Evolutionary conservation across 768 basidiomycete species (phyloP).

Genomic region (Naganishia friedmannii): DNA sequence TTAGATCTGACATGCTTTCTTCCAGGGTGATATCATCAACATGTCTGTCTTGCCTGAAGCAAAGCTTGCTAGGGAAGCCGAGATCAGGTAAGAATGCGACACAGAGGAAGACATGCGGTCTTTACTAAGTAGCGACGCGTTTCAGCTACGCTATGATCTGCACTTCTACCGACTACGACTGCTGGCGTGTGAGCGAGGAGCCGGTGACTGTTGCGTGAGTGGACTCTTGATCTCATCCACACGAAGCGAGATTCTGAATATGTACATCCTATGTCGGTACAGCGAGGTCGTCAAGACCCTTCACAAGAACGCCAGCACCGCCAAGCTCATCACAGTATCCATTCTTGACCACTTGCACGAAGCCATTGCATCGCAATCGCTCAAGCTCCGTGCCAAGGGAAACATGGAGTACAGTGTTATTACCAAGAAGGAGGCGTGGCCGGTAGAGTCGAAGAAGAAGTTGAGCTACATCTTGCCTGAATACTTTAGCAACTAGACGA

Average conservation of each 20-base stretch:
- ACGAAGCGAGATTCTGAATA: neutral
- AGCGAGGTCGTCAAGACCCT: constrained; percentile 83
- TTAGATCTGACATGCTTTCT: neutral
- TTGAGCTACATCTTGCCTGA: constrained; percentile 72
- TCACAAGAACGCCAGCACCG: constrained; percentile 77
- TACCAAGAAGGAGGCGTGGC: constrained; percentile 56
- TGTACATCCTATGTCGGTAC: neutral
- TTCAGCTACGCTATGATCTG: constrained; percentile 82
- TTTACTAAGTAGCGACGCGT: neutral
- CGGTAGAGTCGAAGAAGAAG: constrained; percentile 65
- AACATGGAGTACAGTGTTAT: constrained; percentile 84
- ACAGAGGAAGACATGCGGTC: neutral
- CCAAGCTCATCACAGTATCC: constrained; percentile 59
- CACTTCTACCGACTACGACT: constrained; percentile 82
- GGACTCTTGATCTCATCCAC: neutral
- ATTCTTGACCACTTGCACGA: constrained; percentile 56
- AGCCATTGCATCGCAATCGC: constrained; percentile 58
- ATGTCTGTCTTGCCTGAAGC: constrained; percentile 97
- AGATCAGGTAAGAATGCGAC: constrained; percentile 66
- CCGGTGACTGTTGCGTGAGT: constrained; percentile 72
- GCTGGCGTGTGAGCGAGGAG: constrained; percentile 77
- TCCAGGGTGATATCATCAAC: constrained; percentile 55
- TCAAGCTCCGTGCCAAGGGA: constrained; percentile 70
- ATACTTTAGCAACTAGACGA: constrained; percentile 26
- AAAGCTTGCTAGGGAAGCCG: constrained; percentile 94